phyloP scores from a whole-genome alignment of 805 yeast genomes.

The Cyberlindnera mrakii region DNA sequence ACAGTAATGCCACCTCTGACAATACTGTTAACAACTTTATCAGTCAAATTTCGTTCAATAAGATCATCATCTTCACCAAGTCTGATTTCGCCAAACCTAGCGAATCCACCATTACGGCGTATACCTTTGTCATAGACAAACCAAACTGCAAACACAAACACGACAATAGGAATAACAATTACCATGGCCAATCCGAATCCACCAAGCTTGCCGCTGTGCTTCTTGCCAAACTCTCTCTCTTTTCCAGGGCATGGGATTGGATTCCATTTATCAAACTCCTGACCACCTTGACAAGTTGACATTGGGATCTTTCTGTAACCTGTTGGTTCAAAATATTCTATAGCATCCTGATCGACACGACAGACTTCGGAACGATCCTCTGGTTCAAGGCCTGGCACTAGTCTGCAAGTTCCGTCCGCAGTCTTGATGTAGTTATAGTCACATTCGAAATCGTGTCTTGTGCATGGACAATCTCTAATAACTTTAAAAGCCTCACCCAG shows the following conservation, averaged over 20 bases:
- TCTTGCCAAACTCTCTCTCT: conserved; percentile 49
- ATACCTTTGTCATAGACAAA: conserved; percentile 71
- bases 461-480: conserved; percentile 70
- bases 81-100: conserved; percentile 81
- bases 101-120: conserved; percentile 56
- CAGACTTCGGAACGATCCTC: conserved; percentile 62
- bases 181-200: conserved; percentile 50
- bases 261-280: conserved; percentile 56
- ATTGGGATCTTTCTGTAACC: conserved; percentile 87
- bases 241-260: conserved; percentile 88
- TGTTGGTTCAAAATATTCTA: conserved; percentile 80
- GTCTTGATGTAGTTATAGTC: conserved; percentile 76
- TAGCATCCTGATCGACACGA: conserved; percentile 38
- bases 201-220: conserved; percentile 42
- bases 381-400: conserved; percentile 65
- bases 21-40: conserved; percentile 49
- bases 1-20: conserved; percentile 29
- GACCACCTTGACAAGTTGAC: conserved; percentile 83
- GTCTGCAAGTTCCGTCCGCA: conserved; percentile 77
- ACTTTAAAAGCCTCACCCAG: conserved; percentile 50
- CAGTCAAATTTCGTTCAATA: conserved; percentile 46
- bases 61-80: conserved; percentile 75
- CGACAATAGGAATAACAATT: conserved; percentile 47
- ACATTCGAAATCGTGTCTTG: conserved; percentile 88
- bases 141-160: conserved; percentile 36